A percentile compares a stretch with the other conserved stretches of the same genome.
phyloP scores from a whole-genome alignment of 2,329 filamentous ascomycete species.

The Sclerotinia trifoliorum region DNA sequence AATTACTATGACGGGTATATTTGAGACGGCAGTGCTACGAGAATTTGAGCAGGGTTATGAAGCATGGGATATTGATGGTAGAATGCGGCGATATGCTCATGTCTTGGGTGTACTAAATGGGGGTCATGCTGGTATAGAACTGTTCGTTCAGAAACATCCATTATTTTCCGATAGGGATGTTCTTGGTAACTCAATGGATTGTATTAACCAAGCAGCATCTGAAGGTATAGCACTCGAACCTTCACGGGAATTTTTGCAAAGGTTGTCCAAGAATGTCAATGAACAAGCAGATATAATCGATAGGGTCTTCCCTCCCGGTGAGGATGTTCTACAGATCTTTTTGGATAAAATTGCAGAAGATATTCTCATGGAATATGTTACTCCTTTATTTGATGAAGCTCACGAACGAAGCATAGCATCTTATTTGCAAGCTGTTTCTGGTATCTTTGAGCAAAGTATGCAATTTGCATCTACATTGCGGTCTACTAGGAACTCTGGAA shows the following conservation, averaged over 20 bases:
- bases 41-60: slow-evolving; percentile 95
- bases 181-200: slow-evolving; percentile 75
- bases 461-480: slow-evolving; percentile 72
- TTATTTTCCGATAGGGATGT: slow-evolving; percentile 73
- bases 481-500: slow-evolving; percentile 61
- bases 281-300: slow-evolving; percentile 80
- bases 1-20: slow-evolving; percentile 71
- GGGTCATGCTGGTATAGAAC: slow-evolving; percentile 72
- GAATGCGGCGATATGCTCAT: slow-evolving; percentile 85
- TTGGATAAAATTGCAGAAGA: slow-evolving; percentile 82
- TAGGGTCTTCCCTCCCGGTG: slow-evolving; percentile 71
- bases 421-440: slow-evolving; percentile 83
- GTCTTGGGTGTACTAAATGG: slow-evolving; percentile 82
- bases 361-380: slow-evolving; percentile 79
- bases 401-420: slow-evolving; percentile 71
- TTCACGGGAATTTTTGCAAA: slow-evolving; percentile 77
- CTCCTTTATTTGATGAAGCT: slow-evolving; percentile 80
- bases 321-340: slow-evolving; percentile 72
- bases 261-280: slow-evolving; percentile 71
- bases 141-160: slow-evolving; percentile 86
- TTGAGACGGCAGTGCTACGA: slow-evolving; percentile 83
- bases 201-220: slow-evolving; percentile 65
- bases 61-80: slow-evolving; percentile 80
- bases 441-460: slow-evolving; percentile 81
- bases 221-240: slow-evolving; percentile 76